phyloP scores from a whole-genome alignment of 2,329 filamentous ascomycete species.

The Pseudogymnoascus pannorum region DNA sequence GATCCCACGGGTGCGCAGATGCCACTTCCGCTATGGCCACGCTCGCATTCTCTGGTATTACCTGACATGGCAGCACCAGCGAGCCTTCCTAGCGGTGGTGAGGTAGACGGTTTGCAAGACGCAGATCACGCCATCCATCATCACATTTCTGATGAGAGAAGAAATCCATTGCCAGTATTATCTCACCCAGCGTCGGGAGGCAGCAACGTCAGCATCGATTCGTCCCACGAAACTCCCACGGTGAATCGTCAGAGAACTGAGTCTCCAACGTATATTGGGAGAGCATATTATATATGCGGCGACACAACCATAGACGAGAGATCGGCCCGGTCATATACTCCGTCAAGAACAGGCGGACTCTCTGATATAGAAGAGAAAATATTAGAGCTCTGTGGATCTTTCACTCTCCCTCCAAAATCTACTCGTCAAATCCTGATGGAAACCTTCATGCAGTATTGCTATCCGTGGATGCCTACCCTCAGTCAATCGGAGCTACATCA shows the following conservation, averaged over 20 bases:
- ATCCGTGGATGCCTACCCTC: background rate
- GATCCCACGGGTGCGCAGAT: background rate
- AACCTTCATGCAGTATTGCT: background rate
- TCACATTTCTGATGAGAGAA: background rate
- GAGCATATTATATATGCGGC: background rate
- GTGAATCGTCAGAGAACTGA: constrained; percentile 1
- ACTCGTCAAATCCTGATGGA: background rate
- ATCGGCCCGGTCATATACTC: background rate
- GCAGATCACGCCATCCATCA: background rate
- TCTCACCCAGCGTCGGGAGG: background rate
- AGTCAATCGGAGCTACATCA: background rate
- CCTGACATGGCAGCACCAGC: background rate
- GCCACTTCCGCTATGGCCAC: background rate
- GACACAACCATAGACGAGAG: constrained; percentile 7
- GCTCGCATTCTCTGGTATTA: background rate
- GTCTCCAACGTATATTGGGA: constrained; percentile 9
- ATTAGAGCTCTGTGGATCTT: background rate
- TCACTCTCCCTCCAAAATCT: background rate
- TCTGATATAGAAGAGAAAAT: background rate
- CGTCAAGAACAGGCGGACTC: background rate
- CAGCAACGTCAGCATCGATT: background rate
- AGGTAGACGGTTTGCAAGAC: background rate
- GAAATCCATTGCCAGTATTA: background rate
- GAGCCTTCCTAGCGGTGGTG: background rate
- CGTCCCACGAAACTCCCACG: background rate